Conservation (phyloP, 2,329 filamentous ascomycete species). For the Penicillium concentricum region DNA sequence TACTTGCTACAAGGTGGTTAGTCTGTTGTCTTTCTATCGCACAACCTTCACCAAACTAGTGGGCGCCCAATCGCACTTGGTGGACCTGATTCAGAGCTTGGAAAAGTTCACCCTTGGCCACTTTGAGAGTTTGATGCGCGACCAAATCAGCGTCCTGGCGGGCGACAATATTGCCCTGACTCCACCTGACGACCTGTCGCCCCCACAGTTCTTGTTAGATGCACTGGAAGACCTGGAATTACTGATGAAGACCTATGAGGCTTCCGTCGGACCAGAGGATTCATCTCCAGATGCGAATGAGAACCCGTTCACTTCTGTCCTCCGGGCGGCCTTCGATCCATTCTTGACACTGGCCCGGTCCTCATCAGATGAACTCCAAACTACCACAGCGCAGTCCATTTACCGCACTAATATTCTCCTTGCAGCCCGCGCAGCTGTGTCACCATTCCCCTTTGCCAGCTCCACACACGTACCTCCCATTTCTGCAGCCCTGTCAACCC, state of each 20-base stretch:
- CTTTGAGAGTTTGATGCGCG: conserved; percentile 77
- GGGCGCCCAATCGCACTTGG: conserved; percentile 64
- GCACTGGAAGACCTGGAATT: conserved; percentile 73
- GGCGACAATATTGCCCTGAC: conserved; percentile 71
- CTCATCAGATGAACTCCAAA: conserved; percentile 44
- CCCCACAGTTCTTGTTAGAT: conserved; percentile 77
- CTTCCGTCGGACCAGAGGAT: conserved; percentile 59
- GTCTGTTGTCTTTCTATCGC: conserved; percentile 84
- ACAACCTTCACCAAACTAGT: conserved; percentile 80
- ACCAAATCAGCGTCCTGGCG: conserved; percentile 65
- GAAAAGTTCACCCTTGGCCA: conserved; percentile 77
- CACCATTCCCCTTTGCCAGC: conserved; percentile 60
- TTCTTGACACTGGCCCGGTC: conserved; percentile 68
- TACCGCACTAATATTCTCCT: conserved; percentile 50
- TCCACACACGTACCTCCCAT: conserved; percentile 55
- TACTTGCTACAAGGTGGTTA: conserved; percentile 83
- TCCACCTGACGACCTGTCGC: conserved; percentile 68
- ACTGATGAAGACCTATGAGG: conserved; percentile 84
- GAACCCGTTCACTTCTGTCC: conserved; percentile 70
- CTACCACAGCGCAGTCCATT: conserved; percentile 47
- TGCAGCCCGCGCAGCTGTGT: conserved; percentile 39
- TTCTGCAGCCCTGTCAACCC: conserved; percentile 53
- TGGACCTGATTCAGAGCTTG: conserved; percentile 66
- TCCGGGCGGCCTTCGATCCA: conserved; percentile 79
- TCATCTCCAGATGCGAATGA: conserved; percentile 55